These are phyloP conservation scores for Fusarium albidum DNA, from an alignment of 2,329 filamentous ascomycete species.

Conservation along the genomic window DNA sequence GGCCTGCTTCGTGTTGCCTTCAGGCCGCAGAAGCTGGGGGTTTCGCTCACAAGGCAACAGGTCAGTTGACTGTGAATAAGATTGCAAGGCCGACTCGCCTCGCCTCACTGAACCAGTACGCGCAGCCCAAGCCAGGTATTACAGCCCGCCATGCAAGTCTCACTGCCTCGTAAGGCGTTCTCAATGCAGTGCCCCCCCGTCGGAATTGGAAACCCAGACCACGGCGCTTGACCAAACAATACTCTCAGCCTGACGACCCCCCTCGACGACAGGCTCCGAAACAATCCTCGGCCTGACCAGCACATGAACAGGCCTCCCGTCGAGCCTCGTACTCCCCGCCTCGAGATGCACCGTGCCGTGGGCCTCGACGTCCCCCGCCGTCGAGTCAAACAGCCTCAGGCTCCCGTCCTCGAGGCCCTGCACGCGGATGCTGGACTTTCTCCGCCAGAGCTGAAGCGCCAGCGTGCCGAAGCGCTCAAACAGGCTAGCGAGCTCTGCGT, in stretches of 20 bases:
- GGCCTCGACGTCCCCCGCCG: not conserved
- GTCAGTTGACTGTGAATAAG: too few relatives aligned
- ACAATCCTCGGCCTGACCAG: not conserved
- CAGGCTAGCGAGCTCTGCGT: not conserved
- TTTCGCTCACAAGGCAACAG: too few relatives aligned
- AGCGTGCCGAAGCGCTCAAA: not conserved
- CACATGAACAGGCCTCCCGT: not conserved
- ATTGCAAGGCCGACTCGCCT: too few relatives aligned
- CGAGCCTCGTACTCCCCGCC: not conserved
- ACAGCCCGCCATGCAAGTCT: too few relatives aligned
- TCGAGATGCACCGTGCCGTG: not conserved
- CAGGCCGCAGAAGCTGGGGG: too few relatives aligned
- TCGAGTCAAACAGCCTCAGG: not conserved
- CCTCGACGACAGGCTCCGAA: not conserved
- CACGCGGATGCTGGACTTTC: not conserved
- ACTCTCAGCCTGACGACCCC: not conserved
- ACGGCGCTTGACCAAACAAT: not conserved
- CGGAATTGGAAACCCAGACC: not conserved
- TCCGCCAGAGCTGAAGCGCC: constrained; percentile 7
- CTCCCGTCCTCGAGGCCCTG: not conserved
- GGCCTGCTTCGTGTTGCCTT: too few relatives aligned
- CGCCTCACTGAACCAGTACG: too few relatives aligned
- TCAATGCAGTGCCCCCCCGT: too few relatives aligned
- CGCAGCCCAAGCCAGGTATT: too few relatives aligned
- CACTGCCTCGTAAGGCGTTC: too few relatives aligned